Percentiles rank a stretch among this genome's conserved stretches.
Evolutionary conservation across 2,329 filamentous ascomycete genomes (phyloP).

Genomic region (Scopulariopsis brevicaulis): DNA sequence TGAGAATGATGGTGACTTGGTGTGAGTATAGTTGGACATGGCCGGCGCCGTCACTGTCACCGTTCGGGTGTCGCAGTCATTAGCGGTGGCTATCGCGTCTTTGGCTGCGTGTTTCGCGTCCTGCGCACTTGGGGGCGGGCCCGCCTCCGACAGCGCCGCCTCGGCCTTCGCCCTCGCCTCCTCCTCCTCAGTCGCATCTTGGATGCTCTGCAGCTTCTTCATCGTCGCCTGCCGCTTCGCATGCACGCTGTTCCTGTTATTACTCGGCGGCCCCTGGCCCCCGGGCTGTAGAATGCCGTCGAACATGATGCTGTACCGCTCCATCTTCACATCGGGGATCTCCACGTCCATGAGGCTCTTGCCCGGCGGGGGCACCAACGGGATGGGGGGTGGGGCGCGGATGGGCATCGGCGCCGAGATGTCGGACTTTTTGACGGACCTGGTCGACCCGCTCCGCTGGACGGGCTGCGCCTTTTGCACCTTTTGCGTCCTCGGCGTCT

Average conservation of each 20-base stretch:
- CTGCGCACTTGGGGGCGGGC: background rate
- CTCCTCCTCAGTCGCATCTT: conserved; percentile 18
- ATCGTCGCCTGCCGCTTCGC: conserved; percentile 47
- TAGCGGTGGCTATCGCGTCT: background rate
- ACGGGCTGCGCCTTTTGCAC: background rate
- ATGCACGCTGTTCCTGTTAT: conserved; percentile 28
- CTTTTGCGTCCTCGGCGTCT: conserved; percentile 6
- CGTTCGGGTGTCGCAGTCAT: background rate
- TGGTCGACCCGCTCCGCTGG: conserved; percentile 9
- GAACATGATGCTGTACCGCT: conserved; percentile 94
- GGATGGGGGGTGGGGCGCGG: conserved; percentile 6
- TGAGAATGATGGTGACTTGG: conserved; percentile 29
- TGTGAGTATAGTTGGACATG: background rate
- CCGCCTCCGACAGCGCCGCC: background rate
- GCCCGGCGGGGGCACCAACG: conserved; percentile 10
- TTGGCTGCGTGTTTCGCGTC: background rate
- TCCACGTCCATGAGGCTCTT: conserved; percentile 54
- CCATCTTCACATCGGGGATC: conserved; percentile 70
- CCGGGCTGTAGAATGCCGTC: conserved; percentile 51
- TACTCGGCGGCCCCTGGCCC: conserved; percentile 10
- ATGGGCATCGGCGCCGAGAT: conserved; percentile 15
- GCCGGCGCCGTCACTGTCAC: background rate
- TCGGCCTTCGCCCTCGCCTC: conserved; percentile 3
- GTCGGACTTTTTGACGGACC: conserved; percentile 11
- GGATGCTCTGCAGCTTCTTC: conserved; percentile 43